Percentiles rank a stretch among this genome's conserved stretches.
These are phyloP conservation scores for Solanum sitiens DNA, from an alignment of 257 asterid species.

Conservation along the genomic window DNA sequence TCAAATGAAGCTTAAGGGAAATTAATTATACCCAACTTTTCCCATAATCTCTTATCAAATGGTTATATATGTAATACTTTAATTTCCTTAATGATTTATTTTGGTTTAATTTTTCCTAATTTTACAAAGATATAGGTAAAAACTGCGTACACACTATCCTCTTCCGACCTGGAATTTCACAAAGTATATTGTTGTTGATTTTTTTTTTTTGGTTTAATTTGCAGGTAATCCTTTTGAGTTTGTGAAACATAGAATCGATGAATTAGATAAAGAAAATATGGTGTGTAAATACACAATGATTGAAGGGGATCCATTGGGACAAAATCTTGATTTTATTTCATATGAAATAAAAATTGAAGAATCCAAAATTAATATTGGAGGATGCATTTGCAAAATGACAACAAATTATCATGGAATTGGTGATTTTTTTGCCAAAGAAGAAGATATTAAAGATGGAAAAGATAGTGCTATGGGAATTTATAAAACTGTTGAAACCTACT, in stretches of 20 bases:
- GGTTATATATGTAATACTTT: background rate
- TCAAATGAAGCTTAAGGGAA: background rate
- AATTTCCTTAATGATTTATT: background rate
- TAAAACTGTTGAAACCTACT: slow-evolving; percentile 22
- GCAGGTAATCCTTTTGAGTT: slow-evolving; percentile 18
- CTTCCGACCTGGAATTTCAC: background rate
- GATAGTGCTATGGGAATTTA: slow-evolving; percentile 14
- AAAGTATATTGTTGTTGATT: background rate
- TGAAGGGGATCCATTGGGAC: slow-evolving; percentile 23
- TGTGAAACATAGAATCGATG: slow-evolving; percentile 23
- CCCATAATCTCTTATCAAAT: background rate
- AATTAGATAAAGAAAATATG: slow-evolving; percentile 13
- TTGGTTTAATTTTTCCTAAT: too few species aligned
- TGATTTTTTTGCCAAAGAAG: slow-evolving; percentile 13
- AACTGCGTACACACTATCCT: background rate
- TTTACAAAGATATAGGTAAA: background rate
- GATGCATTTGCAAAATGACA: slow-evolving; percentile 16
- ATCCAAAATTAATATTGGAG: slow-evolving; percentile 13
- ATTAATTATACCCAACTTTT: background rate
- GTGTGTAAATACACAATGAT: slow-evolving; percentile 16
- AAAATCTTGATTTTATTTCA: slow-evolving; percentile 16
- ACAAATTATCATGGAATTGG: slow-evolving; percentile 19
- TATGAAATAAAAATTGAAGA: slow-evolving; percentile 18
- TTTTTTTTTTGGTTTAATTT: background rate
- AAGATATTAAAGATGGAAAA: slow-evolving; percentile 27